A percentile compares a stretch with the other conserved stretches of the same genome.
These are phyloP conservation scores for Lumnitzera littorea DNA, from an alignment of 345 rosid species.

Conservation along the genomic window DNA sequence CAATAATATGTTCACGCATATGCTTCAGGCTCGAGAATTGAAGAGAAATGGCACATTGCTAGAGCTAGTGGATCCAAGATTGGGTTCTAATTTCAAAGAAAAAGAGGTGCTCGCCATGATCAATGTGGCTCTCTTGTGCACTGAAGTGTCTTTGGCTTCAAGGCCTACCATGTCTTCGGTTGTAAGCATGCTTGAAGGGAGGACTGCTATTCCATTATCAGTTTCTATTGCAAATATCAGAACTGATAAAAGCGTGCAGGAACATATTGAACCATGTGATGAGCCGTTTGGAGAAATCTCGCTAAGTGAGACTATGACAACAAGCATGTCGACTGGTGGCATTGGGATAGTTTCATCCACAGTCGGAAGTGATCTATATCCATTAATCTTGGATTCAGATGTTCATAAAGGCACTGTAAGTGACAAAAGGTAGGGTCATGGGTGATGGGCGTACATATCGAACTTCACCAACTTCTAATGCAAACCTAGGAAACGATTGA, in stretches of 20 bases:
- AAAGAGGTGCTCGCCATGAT: conserved; percentile 9
- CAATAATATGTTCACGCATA: not conserved
- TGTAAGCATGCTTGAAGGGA: conserved; percentile 24
- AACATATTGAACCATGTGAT: conserved; percentile 22
- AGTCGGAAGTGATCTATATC: conserved; percentile 19
- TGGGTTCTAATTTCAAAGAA: conserved; percentile 11
- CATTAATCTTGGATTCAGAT: conserved; percentile 1
- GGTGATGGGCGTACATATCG: too few species aligned
- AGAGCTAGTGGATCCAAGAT: conserved; percentile 16
- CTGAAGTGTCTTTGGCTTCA: conserved; percentile 7
- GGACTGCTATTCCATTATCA: not conserved
- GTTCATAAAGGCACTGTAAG: not conserved
- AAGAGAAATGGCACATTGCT: conserved; percentile 12
- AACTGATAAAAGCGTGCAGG: not conserved
- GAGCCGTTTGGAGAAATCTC: conserved; percentile 27
- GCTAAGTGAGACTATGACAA: conserved; percentile 7
- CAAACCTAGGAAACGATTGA: too few species aligned
- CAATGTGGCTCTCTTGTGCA: conserved; percentile 18
- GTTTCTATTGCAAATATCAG: not conserved
- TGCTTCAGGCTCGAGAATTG: conserved; percentile 11
- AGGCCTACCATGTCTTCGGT: conserved; percentile 23
- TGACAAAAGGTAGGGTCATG: too few species aligned
- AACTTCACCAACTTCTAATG: too few species aligned
- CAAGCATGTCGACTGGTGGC: conserved; percentile 13
- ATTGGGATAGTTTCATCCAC: conserved; percentile 18